These are phyloP conservation scores for Rhododendron griersonianum DNA, from an alignment of 148 eudicot genomes.

Conservation along the genomic window DNA sequence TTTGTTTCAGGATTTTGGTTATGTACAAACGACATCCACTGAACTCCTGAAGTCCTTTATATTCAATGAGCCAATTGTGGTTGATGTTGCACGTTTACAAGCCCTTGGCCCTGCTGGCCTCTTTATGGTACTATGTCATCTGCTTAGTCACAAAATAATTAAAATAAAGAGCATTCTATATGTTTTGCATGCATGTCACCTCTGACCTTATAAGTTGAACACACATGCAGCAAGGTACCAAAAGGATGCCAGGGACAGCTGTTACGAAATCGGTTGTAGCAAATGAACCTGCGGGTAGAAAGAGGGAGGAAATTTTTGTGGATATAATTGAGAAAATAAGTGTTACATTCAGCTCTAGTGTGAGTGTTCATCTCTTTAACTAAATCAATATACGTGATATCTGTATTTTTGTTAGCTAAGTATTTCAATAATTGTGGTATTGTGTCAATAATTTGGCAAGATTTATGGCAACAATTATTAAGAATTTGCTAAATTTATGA, in stretches of 20 bases:
- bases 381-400: not conserved
- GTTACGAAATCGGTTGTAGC: constrained; percentile 95
- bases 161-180: not conserved
- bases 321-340: constrained; percentile 98
- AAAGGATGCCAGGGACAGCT: constrained; percentile 99
- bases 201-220: constrained; percentile 17
- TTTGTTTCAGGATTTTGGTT: constrained; percentile 78
- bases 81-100: constrained; percentile 85
- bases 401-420: not conserved
- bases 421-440: not conserved
- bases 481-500: not conserved
- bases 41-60: constrained; percentile 85
- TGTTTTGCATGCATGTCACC: not conserved
- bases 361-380: constrained; percentile 37
- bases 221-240: constrained; percentile 76
- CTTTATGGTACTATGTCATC: constrained; percentile 65
- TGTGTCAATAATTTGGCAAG: not conserved
- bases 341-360: constrained; percentile 92
- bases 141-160: not conserved
- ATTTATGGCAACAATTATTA: not conserved
- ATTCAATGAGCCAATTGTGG: constrained; percentile 87
- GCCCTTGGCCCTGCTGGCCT: constrained; percentile 81
- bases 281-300: constrained; percentile 90
- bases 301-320: constrained; percentile 95
- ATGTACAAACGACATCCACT: constrained; percentile 94